phyloP scores from a whole-genome alignment of 331 rosid genomes.

The Spiraea crenata region DNA sequence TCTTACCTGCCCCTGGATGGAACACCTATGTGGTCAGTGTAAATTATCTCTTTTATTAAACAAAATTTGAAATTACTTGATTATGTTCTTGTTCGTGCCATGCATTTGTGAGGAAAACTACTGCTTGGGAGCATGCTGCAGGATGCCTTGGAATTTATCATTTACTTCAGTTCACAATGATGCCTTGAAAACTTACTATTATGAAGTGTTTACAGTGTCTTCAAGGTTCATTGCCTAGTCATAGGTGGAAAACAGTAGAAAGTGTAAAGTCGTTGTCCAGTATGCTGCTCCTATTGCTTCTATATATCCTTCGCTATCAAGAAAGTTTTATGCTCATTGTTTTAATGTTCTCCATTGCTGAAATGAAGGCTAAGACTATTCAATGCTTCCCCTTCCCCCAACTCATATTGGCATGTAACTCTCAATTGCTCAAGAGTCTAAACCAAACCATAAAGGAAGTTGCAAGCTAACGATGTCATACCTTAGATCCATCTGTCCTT shows the following conservation, averaged over 20 bases:
- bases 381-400: not conserved
- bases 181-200: not conserved
- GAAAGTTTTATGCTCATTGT: not conserved
- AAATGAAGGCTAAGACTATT: not conserved
- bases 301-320: not conserved
- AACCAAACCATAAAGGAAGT: not conserved
- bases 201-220: not conserved
- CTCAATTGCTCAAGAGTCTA: not conserved
- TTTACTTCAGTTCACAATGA: not conserved
- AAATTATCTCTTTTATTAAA: not conserved
- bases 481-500: not conserved
- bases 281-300: not conserved
- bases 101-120: not conserved
- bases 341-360: not conserved
- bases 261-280: not conserved
- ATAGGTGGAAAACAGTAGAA: not conserved
- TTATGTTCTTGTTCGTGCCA: not conserved
- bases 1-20: constrained; percentile 69
- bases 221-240: not conserved
- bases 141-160: not conserved
- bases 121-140: not conserved
- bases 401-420: not conserved
- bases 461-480: not conserved
- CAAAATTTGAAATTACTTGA: not conserved
- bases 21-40: constrained; percentile 79